phyloP scores from a whole-genome alignment of 2,329 filamentous ascomycete genomes.

The Stemphylium beticola region DNA sequence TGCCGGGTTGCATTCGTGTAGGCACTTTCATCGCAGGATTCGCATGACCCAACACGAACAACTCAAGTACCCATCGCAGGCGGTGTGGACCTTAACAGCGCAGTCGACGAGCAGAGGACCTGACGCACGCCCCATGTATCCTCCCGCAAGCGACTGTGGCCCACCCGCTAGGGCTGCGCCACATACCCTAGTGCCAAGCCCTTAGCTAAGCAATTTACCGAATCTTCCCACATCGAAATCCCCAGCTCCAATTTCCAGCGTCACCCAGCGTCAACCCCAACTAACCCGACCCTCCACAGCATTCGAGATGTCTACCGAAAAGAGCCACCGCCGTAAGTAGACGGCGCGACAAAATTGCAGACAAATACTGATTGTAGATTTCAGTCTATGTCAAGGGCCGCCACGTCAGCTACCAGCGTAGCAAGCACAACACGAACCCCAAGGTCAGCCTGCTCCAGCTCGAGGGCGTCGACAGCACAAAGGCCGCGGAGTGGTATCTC shows the following conservation, averaged over 20 bases:
- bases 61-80: background rate
- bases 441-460: conserved; percentile 93
- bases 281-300: conserved; percentile 3
- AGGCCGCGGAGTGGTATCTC: conserved; percentile 92
- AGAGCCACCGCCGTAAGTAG: conserved; percentile 19
- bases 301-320: conserved; percentile 15
- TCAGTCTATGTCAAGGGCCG: conserved; percentile 71
- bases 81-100: background rate
- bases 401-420: conserved; percentile 95
- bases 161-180: background rate
- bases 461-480: conserved; percentile 89
- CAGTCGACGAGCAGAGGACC: background rate
- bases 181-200: background rate
- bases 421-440: conserved; percentile 60
- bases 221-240: conserved; percentile 12
- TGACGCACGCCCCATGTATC: background rate
- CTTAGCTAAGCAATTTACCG: conserved; percentile 14
- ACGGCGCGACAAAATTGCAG: background rate
- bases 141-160: background rate
- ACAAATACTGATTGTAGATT: background rate
- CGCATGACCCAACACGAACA: too few species aligned
- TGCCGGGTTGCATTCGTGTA: too few species aligned
- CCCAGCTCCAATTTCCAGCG: conserved; percentile 6
- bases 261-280: background rate
- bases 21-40: too few species aligned